Evolutionary conservation across 495 filamentous ascomycete species (phyloP).

Genomic region (Parathielavia appendiculata): DNA sequence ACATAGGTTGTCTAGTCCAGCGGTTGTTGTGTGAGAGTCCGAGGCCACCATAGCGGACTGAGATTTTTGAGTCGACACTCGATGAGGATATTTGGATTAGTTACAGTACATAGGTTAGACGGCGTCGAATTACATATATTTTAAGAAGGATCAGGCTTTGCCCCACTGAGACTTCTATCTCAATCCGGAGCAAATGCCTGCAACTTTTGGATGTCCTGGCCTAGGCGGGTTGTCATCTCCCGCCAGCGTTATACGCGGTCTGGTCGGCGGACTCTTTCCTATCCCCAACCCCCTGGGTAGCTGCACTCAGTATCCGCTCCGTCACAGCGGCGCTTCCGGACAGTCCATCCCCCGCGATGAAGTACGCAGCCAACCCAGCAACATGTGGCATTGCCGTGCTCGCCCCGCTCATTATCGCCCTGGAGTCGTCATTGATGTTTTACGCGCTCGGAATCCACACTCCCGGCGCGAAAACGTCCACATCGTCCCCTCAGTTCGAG

Average conservation of each 20-base stretch:
- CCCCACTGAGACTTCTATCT: too few species aligned
- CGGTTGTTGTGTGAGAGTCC: too few species aligned
- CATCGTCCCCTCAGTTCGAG: conserved; percentile 54
- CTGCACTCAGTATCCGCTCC: conserved; percentile 9
- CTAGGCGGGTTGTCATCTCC: background rate
- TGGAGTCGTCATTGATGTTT: conserved; percentile 29
- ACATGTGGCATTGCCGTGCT: conserved; percentile 48
- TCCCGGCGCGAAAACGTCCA: conserved; percentile 61
- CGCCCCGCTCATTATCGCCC: conserved; percentile 45
- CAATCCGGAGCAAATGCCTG: too few species aligned
- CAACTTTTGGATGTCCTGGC: background rate
- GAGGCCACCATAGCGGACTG: too few species aligned
- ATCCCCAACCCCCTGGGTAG: conserved; percentile 1
- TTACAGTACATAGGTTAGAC: too few species aligned
- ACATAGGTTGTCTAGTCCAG: too few species aligned
- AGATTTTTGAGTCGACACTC: too few species aligned
- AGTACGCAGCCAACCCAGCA: conserved; percentile 47
- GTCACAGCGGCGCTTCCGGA: conserved; percentile 11
- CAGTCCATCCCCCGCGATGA: conserved; percentile 28
- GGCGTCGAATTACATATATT: too few species aligned
- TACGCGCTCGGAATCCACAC: conserved; percentile 35
- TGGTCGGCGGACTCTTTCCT: conserved; percentile 7
- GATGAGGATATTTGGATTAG: too few species aligned
- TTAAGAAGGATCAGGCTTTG: too few species aligned
- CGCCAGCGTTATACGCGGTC: conserved; percentile 18